Evolutionary conservation across 75 land plant genomes (phyloP).

Genomic region (Pinus tabuliformis): DNA sequence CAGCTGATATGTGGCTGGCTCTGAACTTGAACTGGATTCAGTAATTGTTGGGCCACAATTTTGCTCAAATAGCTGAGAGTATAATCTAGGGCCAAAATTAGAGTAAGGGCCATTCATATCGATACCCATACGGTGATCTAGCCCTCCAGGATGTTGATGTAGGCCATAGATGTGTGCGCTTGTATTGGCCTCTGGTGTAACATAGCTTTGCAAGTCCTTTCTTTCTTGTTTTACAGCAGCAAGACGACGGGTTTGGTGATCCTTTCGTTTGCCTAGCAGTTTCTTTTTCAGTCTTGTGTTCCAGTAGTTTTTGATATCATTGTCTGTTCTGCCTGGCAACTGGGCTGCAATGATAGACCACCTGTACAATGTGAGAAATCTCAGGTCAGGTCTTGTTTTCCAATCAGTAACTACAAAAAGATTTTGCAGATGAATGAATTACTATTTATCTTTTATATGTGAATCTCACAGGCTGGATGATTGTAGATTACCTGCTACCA

Average conservation of each 20-base stretch:
- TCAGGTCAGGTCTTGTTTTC: not conserved
- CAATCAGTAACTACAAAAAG: no score
- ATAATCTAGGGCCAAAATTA: not conserved
- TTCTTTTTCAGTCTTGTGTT: constrained; percentile 49
- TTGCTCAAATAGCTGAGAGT: constrained; percentile 7
- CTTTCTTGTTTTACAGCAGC: constrained; percentile 6
- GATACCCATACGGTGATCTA: constrained; percentile 1
- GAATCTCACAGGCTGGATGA: not conserved
- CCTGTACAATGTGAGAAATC: constrained; percentile 8
- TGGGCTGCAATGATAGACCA: constrained; percentile 51
- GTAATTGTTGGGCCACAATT: not conserved
- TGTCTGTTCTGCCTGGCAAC: constrained; percentile 43
- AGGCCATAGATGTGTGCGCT: constrained; percentile 1
- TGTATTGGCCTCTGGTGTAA: constrained; percentile 3
- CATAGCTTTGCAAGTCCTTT: constrained; percentile 5
- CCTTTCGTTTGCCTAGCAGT: constrained; percentile 32
- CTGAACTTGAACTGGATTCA: not conserved
- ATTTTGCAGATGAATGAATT: not conserved
- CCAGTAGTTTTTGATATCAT: constrained; percentile 47
- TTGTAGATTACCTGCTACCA: constrained; percentile 60
- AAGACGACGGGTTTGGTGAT: constrained; percentile 14
- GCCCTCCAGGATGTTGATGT: not conserved
- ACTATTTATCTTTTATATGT: not conserved
- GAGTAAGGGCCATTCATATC: not conserved
- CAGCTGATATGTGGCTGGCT: constrained; percentile 5